A percentile compares a stretch with the other conserved stretches of the same genome.
Evolutionary conservation across 169 alveolate genomes (phyloP).

Genomic region (Cryptosporidium sp.): DNA sequence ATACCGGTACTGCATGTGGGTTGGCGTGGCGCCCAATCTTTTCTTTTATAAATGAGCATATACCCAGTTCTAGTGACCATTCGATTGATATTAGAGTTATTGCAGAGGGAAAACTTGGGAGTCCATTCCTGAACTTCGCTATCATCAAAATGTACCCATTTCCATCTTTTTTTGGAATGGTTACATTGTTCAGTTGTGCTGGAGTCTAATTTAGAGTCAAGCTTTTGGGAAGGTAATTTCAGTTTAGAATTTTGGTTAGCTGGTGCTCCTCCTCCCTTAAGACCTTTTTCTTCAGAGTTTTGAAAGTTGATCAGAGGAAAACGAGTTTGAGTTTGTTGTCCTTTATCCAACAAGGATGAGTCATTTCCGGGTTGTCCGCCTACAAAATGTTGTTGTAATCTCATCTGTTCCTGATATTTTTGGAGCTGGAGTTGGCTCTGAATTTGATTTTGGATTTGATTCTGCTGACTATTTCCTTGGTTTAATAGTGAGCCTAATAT

Average conservation of each 20-base stretch:
- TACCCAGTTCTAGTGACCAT: constrained; percentile 70
- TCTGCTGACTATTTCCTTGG: constrained; percentile 1
- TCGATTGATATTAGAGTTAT: constrained; percentile 19
- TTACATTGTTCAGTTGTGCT: neutral
- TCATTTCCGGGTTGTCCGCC: neutral
- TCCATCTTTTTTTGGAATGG: constrained; percentile 32
- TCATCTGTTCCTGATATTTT: constrained; percentile 8
- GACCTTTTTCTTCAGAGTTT: constrained; percentile 28
- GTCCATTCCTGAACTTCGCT: constrained; percentile 69
- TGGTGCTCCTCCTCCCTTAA: constrained; percentile 20
- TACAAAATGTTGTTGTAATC: neutral
- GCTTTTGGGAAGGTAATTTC: neutral
- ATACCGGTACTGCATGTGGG: neutral
- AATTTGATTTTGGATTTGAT: constrained; percentile 11
- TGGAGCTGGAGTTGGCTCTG: neutral
- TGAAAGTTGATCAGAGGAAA: constrained; percentile 9
- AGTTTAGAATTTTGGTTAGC: neutral
- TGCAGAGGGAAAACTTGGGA: constrained; percentile 52
- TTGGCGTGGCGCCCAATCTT: constrained; percentile 39
- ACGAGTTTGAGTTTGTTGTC: neutral
- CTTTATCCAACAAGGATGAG: neutral
- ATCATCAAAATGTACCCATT: constrained; percentile 73
- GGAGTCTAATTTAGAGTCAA: neutral
- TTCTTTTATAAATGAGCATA: constrained; percentile 71
- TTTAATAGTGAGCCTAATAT: neutral